Evolutionary conservation across 2,329 filamentous ascomycete genomes (phyloP), one percentile per base, ranked within the genome.

Genomic region (Claviceps fusiformis): DNA sequence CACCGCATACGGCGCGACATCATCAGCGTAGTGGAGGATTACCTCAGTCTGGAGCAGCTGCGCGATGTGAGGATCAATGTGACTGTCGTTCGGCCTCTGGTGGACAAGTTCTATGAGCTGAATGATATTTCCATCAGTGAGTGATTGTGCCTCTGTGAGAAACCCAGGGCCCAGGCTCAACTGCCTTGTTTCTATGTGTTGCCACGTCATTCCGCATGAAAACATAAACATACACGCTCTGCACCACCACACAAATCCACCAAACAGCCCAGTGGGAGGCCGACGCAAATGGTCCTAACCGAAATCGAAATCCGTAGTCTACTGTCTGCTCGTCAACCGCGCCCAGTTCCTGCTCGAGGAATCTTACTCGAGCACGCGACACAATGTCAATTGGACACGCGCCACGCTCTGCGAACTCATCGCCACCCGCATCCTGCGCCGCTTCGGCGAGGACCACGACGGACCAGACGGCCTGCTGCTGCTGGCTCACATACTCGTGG

Each of bases 11-110:
- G 81, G 41, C 76, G 80, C 65, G 81, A 85, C 66, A 79, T 86
- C 56, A 73, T 77, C 58, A 78, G 77, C 55, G 80, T 83, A 35
- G 80, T 84, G 52, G 81, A 83, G 70, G 77, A 79, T 65, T 78
- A 79, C 61, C 68, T 81, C 64, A 88, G 82, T 55, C 73, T 86
- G 55, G 86, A 90, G 61, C 88, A 93, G 72, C 73, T 95, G 59
- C 81, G 85, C 63, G 86, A 89, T 66, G 84, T 89, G 55, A 80
- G 87, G 56, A 89, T 93, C 75, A 93, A 93, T 65, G 79, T 88
- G 52, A 78, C 85, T 1, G 84, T 93, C 48, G 83, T 93, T 24
- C 80, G 89, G 56, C 89, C 89, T 1, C 71, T 93, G 31, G 87
- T 93, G n/a, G 87, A 93, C 66, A 86, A 88, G 65, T 78, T 92